Evolutionary conservation across 2,329 filamentous ascomycete species (phyloP).

Genomic region (Pseudogymnoascus sp.): DNA sequence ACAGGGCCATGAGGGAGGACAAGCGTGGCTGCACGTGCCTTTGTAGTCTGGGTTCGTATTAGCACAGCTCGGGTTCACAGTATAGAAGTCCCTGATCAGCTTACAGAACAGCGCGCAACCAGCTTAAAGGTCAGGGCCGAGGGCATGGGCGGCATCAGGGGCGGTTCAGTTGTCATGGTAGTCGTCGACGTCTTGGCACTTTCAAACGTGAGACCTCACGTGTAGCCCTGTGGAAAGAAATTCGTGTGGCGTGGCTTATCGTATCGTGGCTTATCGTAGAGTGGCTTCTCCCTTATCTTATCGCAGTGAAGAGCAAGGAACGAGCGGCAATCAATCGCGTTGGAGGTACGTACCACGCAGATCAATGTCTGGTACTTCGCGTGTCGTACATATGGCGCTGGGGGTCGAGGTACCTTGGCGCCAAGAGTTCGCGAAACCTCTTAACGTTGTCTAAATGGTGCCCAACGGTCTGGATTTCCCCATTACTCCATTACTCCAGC

Average conservation of each 20-base stretch:
- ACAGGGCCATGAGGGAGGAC: slow-evolving; percentile 89
- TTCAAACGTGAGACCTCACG: background rate
- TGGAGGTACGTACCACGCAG: background rate
- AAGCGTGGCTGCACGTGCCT: slow-evolving; percentile 82
- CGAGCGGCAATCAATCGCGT: background rate
- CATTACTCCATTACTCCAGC: background rate
- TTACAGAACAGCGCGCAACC: slow-evolving; percentile 72
- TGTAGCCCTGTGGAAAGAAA: background rate
- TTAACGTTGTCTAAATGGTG: too few species aligned
- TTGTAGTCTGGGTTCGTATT: slow-evolving; percentile 63
- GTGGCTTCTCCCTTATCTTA: background rate
- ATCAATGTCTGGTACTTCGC: slow-evolving; percentile 7
- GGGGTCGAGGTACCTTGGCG: background rate
- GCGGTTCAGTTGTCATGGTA: slow-evolving; percentile 38
- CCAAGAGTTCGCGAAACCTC: background rate
- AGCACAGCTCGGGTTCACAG: slow-evolving; percentile 14
- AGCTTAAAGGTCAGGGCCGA: slow-evolving; percentile 75
- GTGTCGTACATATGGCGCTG: background rate
- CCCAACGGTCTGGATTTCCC: too few species aligned
- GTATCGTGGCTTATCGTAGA: background rate
- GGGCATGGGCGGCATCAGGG: slow-evolving; percentile 37
- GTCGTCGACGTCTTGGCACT: slow-evolving; percentile 24
- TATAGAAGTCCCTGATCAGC: slow-evolving; percentile 28
- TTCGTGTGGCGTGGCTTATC: background rate
- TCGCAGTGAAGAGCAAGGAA: background rate